Conservation (phyloP, 495 filamentous ascomycete species). For the Neurospora sp. region DNA sequence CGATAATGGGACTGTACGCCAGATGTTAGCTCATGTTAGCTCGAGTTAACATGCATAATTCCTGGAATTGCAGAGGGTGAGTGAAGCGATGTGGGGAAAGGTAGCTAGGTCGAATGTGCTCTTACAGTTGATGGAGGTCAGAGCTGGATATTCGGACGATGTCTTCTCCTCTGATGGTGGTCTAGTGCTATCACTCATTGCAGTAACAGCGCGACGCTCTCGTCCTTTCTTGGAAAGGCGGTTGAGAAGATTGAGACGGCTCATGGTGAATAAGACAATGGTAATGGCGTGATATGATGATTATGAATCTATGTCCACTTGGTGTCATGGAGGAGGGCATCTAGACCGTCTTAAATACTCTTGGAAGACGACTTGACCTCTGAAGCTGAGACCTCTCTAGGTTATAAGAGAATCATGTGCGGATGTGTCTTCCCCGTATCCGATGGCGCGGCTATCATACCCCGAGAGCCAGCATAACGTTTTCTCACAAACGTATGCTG, state of each 20-base stretch:
- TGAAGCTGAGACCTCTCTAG: not conserved
- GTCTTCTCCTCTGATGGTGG: not conserved
- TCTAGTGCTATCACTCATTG: not conserved
- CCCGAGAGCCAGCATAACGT: not conserved
- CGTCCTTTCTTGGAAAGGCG: slow-evolving; percentile 6
- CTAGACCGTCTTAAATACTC: not conserved
- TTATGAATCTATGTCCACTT: not conserved
- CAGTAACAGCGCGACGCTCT: not conserved
- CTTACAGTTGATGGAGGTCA: slow-evolving; percentile 10
- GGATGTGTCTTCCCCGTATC: not conserved
- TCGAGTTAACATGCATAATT: not conserved
- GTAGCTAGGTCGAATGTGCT: not conserved
- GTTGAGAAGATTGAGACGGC: slow-evolving; percentile 2
- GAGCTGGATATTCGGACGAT: slow-evolving; percentile 3
- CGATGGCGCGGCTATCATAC: not conserved
- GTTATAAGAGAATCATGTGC: not conserved
- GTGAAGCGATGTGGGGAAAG: not conserved
- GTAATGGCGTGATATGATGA: not conserved
- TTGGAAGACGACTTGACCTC: not conserved
- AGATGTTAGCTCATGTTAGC: not conserved
- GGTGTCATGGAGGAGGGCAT: not conserved
- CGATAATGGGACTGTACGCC: not conserved
- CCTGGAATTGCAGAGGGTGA: not conserved
- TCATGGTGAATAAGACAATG: slow-evolving; percentile 3
- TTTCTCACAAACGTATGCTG: not conserved